Evolutionary conservation across 116 monocot genomes (phyloP).

Genomic region (Iris pallida): DNA sequence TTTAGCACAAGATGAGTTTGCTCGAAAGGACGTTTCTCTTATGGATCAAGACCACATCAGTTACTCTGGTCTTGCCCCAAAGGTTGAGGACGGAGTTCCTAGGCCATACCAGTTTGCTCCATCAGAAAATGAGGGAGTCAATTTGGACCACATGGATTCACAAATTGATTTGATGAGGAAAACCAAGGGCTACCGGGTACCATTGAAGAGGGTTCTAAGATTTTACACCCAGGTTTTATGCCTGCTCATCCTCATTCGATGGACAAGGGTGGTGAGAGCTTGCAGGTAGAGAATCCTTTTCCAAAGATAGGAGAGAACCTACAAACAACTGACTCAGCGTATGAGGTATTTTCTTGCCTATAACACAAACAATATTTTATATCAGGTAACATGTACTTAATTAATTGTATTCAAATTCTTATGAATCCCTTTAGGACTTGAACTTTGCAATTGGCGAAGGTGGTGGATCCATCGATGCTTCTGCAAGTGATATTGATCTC

Average conservation of each 20-base stretch:
- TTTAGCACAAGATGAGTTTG: conserved; percentile 77
- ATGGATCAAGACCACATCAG: conserved; percentile 71
- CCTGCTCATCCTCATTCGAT: conserved; percentile 23
- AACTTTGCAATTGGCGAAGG: conserved; percentile 45
- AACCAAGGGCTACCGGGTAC: conserved; percentile 26
- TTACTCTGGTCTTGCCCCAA: conserved; percentile 27
- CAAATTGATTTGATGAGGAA: conserved; percentile 44
- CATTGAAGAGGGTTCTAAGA: conserved; percentile 21
- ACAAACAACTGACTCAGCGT: conserved; percentile 44
- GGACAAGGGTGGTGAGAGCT: conserved; percentile 34
- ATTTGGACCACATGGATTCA: conserved; percentile 32
- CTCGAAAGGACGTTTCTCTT: conserved; percentile 62
- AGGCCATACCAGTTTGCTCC: conserved; percentile 29
- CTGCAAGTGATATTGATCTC: conserved; percentile 47
- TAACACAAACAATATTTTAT: neutral
- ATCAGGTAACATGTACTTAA: no score
- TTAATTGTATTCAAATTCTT: no score
- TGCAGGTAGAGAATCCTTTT: conserved; percentile 69
- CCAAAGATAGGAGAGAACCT: conserved; percentile 42
- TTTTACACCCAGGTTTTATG: conserved; percentile 29
- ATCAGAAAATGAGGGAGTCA: conserved; percentile 22
- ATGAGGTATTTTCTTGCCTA: conserved; percentile 45
- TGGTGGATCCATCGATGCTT: conserved; percentile 38
- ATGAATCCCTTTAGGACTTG: conserved; percentile 37
- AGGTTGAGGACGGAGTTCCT: conserved; percentile 27